A percentile compares a stretch with the other conserved stretches of the same genome.
These are phyloP conservation scores for Cicer arietinum DNA, from an alignment of 306 rosid species.

Conservation along the genomic window DNA sequence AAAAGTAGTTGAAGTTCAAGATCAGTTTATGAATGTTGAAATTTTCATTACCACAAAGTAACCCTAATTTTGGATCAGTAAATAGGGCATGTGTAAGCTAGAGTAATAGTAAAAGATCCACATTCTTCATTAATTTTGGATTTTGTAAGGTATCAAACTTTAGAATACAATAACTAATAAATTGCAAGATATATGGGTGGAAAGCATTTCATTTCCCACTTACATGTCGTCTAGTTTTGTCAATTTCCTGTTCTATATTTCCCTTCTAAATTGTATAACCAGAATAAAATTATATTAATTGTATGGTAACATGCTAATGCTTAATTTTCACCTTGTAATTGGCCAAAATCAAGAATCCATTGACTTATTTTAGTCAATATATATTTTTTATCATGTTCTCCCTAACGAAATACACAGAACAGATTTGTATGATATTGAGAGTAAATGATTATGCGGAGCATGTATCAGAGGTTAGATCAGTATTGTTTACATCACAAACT, in stretches of 20 bases:
- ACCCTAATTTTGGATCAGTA: constrained; percentile 19
- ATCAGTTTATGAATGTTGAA: constrained; percentile 29
- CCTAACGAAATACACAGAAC: constrained; percentile 61
- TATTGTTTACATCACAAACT: constrained; percentile 24
- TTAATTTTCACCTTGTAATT: background rate
- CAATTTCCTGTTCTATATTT: constrained; percentile 28
- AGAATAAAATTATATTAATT: constrained; percentile 7
- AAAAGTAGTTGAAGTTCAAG: constrained; percentile 29
- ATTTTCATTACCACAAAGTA: constrained; percentile 19
- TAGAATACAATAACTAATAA: constrained; percentile 21
- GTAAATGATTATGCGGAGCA: constrained; percentile 60
- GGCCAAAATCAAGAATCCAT: background rate
- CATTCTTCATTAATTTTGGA: constrained; percentile 14
- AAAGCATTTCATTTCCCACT: constrained; percentile 24
- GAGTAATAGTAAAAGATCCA: constrained; percentile 12
- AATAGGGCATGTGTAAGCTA: constrained; percentile 24
- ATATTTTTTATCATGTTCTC: constrained; percentile 43
- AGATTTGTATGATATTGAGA: constrained; percentile 76
- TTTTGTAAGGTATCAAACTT: constrained; percentile 21
- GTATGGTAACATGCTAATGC: constrained; percentile 2
- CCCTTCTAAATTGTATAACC: constrained; percentile 21
- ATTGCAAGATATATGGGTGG: background rate
- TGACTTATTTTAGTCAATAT: background rate
- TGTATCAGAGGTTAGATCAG: constrained; percentile 35
- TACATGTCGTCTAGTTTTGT: background rate